phyloP scores from a whole-genome alignment of 75 land plant genomes.

The Adiantum capillusveneris region DNA sequence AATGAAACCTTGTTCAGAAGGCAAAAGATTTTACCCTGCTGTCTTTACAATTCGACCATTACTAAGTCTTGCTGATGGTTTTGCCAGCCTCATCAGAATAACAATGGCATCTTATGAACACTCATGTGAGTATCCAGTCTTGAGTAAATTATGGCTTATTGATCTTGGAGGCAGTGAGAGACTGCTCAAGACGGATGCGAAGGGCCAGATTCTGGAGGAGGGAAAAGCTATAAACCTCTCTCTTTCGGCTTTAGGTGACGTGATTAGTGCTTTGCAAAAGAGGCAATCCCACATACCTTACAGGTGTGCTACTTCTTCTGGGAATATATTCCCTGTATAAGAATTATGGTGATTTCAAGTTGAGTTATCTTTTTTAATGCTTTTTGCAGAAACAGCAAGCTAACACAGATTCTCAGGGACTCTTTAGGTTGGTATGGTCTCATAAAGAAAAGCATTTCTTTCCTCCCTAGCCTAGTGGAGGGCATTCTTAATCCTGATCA shows the following conservation, averaged over 20 bases:
- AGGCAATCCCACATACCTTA: constrained; percentile 68
- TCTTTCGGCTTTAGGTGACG: constrained; percentile 87
- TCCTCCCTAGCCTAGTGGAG: no score
- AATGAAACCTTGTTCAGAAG: background rate
- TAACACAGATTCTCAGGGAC: constrained; percentile 80
- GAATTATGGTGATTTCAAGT: no score
- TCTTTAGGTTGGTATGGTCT: constrained; percentile 45
- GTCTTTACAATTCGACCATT: no score
- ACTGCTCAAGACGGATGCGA: constrained; percentile 66
- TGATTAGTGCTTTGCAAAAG: constrained; percentile 66
- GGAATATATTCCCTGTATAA: no score
- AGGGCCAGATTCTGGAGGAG: constrained; percentile 68
- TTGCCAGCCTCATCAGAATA: constrained; percentile 51
- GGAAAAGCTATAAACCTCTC: constrained; percentile 89
- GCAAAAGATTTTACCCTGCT: no score
- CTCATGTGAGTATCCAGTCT: background rate
- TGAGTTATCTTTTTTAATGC: background rate
- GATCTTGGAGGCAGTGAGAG: constrained; percentile 95
- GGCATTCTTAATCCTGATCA: no score
- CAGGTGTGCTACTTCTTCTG: no score
- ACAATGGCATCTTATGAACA: constrained; percentile 18
- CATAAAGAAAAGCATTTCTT: no score
- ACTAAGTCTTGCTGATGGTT: no score
- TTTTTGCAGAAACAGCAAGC: constrained; percentile 84
- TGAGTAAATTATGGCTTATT: constrained; percentile 80